These are phyloP conservation scores for Arabidopsis suecica DNA, from an alignment of 345 rosid genomes.

Conservation along the genomic window DNA sequence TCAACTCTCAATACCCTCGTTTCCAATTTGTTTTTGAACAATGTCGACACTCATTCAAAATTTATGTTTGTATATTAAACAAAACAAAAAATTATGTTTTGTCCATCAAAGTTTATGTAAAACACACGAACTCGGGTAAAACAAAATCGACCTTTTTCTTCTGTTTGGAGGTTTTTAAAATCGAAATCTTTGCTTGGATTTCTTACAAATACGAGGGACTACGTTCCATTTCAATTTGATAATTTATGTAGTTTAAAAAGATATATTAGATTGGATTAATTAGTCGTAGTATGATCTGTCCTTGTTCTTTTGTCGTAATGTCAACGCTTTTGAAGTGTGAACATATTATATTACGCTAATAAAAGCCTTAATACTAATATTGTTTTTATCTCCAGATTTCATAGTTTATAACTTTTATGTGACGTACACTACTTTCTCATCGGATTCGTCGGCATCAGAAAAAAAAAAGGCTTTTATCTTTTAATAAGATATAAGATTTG, in stretches of 20 bases:
- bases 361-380: neutral
- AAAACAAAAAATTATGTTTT: neutral
- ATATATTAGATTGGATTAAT: conserved; percentile 1
- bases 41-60: neutral
- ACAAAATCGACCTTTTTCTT: neutral
- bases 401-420: conserved; percentile 15
- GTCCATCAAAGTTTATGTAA: neutral
- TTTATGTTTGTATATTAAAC: neutral
- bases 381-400: neutral
- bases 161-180: conserved; percentile 2
- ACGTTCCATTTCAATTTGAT: conserved; percentile 30
- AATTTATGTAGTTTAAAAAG: conserved; percentile 8
- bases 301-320: conserved; percentile 19
- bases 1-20: neutral
- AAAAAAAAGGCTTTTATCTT: conserved; percentile 7
- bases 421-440: neutral
- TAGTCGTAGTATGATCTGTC: conserved; percentile 31
- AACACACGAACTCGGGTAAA: neutral
- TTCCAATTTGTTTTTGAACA: neutral
- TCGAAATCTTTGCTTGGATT: conserved; percentile 25
- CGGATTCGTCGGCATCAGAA: conserved; percentile 12
- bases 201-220: conserved; percentile 29
- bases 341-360: neutral
- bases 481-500: neutral
- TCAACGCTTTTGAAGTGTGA: conserved; percentile 37